Conservation (phyloP, 2,329 filamentous ascomycete species). For the Arthrobotrys musiformis region DNA sequence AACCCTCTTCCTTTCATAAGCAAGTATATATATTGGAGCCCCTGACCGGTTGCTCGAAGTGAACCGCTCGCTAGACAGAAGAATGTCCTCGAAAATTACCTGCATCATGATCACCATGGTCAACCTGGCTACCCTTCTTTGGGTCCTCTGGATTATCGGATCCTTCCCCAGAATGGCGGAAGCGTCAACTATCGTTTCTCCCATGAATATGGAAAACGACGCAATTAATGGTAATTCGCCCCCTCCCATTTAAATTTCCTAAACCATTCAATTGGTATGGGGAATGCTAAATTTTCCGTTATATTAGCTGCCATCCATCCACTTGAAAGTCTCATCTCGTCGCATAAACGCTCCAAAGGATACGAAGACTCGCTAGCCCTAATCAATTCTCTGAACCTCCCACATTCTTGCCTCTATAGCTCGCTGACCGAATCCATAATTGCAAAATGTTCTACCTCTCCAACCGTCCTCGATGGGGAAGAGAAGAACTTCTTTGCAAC, state of each 20-base stretch:
- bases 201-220: not conserved
- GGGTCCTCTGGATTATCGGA: not conserved
- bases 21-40: not conserved
- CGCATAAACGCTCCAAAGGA: conserved; percentile 23
- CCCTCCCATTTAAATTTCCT: too few species aligned
- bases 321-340: conserved; percentile 26
- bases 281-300: not conserved
- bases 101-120: not conserved
- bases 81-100: not conserved
- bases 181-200: not conserved
- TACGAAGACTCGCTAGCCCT: conserved; percentile 35
- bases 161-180: not conserved
- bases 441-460: conserved; percentile 37
- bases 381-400: conserved; percentile 61
- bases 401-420: conserved; percentile 41
- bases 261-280: not conserved
- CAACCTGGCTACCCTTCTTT: not conserved
- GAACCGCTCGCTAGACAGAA: not conserved
- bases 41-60: not conserved
- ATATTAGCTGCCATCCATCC: not conserved
- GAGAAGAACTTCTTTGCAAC: conserved; percentile 57
- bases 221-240: not conserved
- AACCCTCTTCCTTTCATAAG: not conserved
- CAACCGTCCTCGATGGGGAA: conserved; percentile 35
- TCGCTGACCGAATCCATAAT: conserved; percentile 47